phyloP scores from a whole-genome alignment of 495 filamentous ascomycete genomes.

The Podospora comata region DNA sequence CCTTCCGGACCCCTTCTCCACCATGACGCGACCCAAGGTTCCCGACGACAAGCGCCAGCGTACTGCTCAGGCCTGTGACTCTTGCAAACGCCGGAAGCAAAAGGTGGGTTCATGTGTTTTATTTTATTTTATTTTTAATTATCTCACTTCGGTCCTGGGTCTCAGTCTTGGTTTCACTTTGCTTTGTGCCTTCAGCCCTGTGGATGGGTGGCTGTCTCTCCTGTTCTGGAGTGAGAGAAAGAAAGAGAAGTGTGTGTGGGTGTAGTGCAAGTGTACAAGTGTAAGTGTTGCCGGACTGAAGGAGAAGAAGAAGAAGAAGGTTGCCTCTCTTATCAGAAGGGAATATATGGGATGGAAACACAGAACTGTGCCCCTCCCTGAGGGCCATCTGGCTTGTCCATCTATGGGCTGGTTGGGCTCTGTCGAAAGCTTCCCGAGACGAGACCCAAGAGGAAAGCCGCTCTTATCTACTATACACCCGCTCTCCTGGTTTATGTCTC shows the following conservation, averaged over 20 bases:
- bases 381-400: neutral
- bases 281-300: neutral
- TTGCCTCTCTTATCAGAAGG: neutral
- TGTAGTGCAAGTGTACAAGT: neutral
- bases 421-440: constrained; percentile 1
- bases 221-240: neutral
- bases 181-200: constrained; percentile 4
- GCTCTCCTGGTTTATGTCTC: constrained; percentile 16
- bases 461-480: neutral
- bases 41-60: constrained; percentile 62
- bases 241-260: neutral
- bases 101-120: constrained; percentile 51
- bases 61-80: constrained; percentile 68
- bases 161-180: constrained; percentile 13
- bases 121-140: neutral
- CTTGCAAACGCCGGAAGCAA: constrained; percentile 75
- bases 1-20: constrained; percentile 20
- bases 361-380: neutral
- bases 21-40: constrained; percentile 62
- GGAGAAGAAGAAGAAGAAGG: neutral
- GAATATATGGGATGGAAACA: neutral
- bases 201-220: constrained; percentile 10
- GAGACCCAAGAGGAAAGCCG: constrained; percentile 7
- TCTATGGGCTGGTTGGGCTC: neutral
- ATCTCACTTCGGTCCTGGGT: constrained; percentile 14